Evolutionary conservation across 371 early-diverging fungal genomes (phyloP).

Genomic region (Zopfochytrium polystomum): DNA sequence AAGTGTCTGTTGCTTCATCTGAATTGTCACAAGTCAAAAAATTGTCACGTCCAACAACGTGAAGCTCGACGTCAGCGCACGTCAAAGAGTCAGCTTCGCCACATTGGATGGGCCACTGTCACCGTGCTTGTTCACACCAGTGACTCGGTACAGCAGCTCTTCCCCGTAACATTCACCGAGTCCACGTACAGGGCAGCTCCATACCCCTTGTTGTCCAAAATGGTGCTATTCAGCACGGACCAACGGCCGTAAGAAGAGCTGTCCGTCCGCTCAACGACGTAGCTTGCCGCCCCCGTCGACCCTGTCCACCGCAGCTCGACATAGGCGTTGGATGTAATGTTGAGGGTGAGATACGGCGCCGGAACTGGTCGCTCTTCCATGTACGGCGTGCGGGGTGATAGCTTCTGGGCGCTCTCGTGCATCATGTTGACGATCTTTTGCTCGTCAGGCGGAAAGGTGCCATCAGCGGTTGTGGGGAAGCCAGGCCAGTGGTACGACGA

Average conservation of each 20-base stretch:
- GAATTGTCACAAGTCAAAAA: too few species aligned
- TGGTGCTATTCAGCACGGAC: too few species aligned
- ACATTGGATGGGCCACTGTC: not conserved
- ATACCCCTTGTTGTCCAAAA: too few species aligned
- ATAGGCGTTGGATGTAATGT: not conserved
- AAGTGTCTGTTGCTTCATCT: too few species aligned
- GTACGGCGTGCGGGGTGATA: conserved; percentile 5
- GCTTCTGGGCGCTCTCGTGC: not conserved
- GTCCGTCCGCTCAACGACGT: conserved; percentile 20
- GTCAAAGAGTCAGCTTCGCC: too few species aligned
- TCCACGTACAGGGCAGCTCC: too few species aligned
- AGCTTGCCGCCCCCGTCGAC: conserved; percentile 8
- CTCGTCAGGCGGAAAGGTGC: conserved; percentile 28
- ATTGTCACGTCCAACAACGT: too few species aligned
- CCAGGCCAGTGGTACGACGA: too few species aligned
- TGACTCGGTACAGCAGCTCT: not conserved
- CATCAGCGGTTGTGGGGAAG: conserved; percentile 5
- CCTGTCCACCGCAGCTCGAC: conserved; percentile 18
- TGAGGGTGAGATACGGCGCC: conserved; percentile 3
- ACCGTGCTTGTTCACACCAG: not conserved
- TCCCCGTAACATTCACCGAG: too few species aligned
- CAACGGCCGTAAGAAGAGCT: too few species aligned
- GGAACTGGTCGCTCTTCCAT: not conserved
- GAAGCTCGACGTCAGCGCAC: too few species aligned
- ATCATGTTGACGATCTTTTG: conserved; percentile 1